Evolutionary conservation across 306 rosid species (phyloP).

Genomic region (Carpinus fangiana): DNA sequence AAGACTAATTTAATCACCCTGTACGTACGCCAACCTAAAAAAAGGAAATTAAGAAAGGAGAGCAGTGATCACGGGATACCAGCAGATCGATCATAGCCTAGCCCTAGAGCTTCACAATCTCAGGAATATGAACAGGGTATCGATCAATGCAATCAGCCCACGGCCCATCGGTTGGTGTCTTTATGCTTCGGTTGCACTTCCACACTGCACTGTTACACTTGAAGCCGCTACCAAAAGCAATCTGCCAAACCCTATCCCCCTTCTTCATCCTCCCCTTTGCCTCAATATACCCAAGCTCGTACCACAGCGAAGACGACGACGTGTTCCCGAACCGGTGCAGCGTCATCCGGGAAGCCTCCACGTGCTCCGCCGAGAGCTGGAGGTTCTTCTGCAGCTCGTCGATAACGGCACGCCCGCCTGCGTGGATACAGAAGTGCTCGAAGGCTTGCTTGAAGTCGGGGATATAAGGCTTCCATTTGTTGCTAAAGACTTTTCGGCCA

Average conservation of each 20-base stretch:
- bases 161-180: slow-evolving; percentile 59
- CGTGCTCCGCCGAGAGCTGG: slow-evolving; percentile 83
- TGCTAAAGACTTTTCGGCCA: slow-evolving; percentile 77
- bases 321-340: slow-evolving; percentile 91
- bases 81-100: too few species aligned
- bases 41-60: too few species aligned
- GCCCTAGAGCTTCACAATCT: slow-evolving; percentile 72
- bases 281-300: slow-evolving; percentile 75
- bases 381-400: slow-evolving; percentile 94
- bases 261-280: slow-evolving; percentile 88
- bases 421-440: slow-evolving; percentile 96
- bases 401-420: slow-evolving; percentile 90
- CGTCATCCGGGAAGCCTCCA: slow-evolving; percentile 95
- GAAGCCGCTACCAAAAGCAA: slow-evolving; percentile 90
- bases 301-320: slow-evolving; percentile 94
- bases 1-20: too few species aligned
- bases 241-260: slow-evolving; percentile 93
- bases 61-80: too few species aligned
- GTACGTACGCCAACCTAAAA: too few species aligned
- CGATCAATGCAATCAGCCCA: slow-evolving; percentile 85
- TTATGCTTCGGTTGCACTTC: slow-evolving; percentile 75
- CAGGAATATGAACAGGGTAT: slow-evolving; percentile 92
- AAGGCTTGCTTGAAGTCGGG: slow-evolving; percentile 94
- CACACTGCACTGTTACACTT: slow-evolving; percentile 96
- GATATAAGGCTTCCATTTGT: slow-evolving; percentile 93